phyloP scores from a whole-genome alignment of 1,284 basidiomycete species.

The Coriolopsis trogii region DNA sequence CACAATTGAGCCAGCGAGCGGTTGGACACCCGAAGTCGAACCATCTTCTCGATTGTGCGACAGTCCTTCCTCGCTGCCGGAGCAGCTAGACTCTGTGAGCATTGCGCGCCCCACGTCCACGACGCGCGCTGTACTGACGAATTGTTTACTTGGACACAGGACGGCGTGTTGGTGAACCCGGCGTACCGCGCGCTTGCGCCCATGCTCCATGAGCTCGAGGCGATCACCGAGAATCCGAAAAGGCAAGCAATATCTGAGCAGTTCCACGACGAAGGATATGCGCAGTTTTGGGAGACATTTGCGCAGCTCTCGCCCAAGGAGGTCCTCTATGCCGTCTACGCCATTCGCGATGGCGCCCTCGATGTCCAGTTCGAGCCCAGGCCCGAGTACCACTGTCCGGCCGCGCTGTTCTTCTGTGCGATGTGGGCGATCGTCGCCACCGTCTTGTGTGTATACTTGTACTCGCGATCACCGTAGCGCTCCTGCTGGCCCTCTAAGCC shows the following conservation, averaged over 20 bases:
- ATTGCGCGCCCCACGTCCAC: too few species aligned
- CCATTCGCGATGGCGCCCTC: slow-evolving; percentile 11
- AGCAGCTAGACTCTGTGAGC: too few species aligned
- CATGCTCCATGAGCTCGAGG: slow-evolving; percentile 14
- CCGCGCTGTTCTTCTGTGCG: not conserved
- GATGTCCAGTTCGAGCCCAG: not conserved
- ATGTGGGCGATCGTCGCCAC: slow-evolving; percentile 2
- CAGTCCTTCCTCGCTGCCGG: too few species aligned
- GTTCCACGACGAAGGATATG: slow-evolving; percentile 12
- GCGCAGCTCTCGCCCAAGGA: slow-evolving; percentile 17
- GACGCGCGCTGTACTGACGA: not conserved
- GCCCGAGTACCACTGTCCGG: not conserved
- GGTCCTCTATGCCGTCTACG: slow-evolving; percentile 14
- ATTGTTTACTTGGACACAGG: not conserved
- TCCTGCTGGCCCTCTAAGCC: too few species aligned
- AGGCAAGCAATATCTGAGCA: slow-evolving; percentile 5
- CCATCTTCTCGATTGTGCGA: too few species aligned
- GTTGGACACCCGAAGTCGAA: too few species aligned
- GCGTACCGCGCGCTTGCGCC: slow-evolving; percentile 12
- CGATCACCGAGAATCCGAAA: slow-evolving; percentile 1
- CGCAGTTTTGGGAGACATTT: slow-evolving; percentile 21
- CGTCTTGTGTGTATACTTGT: not conserved
- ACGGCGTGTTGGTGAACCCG: not conserved
- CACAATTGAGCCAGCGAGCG: too few species aligned
- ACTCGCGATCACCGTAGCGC: too few species aligned